These are phyloP conservation scores for Ichthyophthirius multifiliis DNA, from an alignment of 169 alveolate species.

Conservation along the genomic window DNA sequence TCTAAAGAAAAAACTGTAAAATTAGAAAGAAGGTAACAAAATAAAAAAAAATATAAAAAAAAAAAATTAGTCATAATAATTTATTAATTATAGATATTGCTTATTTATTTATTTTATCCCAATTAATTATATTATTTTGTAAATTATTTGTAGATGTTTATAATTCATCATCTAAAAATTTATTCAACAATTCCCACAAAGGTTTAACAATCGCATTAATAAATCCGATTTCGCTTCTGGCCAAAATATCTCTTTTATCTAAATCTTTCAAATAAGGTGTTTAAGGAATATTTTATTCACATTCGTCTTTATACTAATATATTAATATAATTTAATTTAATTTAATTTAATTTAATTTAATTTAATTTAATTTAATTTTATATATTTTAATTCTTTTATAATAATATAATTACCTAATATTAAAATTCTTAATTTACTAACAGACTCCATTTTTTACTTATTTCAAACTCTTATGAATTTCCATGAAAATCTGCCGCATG, in stretches of 20 bases:
- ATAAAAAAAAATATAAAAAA: too few species aligned
- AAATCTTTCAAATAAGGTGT: constrained; percentile 20
- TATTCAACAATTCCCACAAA: constrained; percentile 5
- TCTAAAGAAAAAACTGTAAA: too few species aligned
- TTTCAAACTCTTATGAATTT: constrained; percentile 41
- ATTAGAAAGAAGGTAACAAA: too few species aligned
- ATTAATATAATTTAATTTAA: too few species aligned
- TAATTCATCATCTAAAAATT: constrained; percentile 3
- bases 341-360: too few species aligned
- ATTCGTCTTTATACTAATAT: constrained; percentile 1
- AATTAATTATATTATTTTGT: neutral
- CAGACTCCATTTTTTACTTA: constrained; percentile 52
- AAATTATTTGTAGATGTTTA: neutral
- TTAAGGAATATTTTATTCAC: constrained; percentile 5
- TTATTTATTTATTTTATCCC: constrained; percentile 6
- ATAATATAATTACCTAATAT: neutral
- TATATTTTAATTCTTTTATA: neutral
- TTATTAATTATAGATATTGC: too few species aligned
- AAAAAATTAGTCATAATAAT: too few species aligned
- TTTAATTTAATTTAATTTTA: neutral
- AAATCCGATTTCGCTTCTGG: constrained; percentile 48
- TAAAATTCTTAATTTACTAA: constrained; percentile 58
- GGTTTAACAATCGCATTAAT: constrained; percentile 38
- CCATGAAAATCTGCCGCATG: constrained; percentile 63
- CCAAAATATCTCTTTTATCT: constrained; percentile 24